Evolutionary conservation across 192 early-diverging fungal genomes (phyloP).

Genomic region (Gamsiella multidivaricata): DNA sequence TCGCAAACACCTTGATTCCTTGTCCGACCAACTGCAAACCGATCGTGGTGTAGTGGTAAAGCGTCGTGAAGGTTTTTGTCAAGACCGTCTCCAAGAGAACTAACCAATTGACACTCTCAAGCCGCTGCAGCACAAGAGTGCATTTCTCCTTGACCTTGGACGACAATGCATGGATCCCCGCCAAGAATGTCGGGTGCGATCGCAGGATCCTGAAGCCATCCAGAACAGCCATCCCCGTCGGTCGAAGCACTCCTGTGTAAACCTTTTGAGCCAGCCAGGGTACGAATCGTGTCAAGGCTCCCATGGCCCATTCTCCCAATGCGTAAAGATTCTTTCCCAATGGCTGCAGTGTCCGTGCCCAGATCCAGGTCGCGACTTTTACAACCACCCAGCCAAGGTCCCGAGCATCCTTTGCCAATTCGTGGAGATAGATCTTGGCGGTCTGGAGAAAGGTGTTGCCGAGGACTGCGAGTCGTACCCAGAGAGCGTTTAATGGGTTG

Average conservation of each 20-base stretch:
- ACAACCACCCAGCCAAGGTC: constrained; percentile 21
- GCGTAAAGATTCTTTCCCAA: background rate
- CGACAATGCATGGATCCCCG: constrained; percentile 34
- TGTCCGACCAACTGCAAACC: background rate
- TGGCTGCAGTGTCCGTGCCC: constrained; percentile 17
- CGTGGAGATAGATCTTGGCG: constrained; percentile 41
- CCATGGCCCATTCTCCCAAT: background rate
- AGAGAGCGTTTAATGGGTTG: constrained; percentile 28
- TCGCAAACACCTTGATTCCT: constrained; percentile 18
- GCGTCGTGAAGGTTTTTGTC: background rate
- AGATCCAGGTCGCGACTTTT: constrained; percentile 30
- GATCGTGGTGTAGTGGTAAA: constrained; percentile 12
- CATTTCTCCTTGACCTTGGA: constrained; percentile 20
- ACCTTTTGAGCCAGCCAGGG: constrained; percentile 22
- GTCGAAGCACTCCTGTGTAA: constrained; percentile 1
- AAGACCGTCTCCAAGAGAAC: constrained; percentile 22
- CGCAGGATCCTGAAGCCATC: constrained; percentile 33
- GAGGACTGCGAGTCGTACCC: constrained; percentile 12
- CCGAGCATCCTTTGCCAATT: constrained; percentile 35
- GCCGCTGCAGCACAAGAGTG: constrained; percentile 7
- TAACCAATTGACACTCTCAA: constrained; percentile 33
- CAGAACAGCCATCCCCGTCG: background rate
- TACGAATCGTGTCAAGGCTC: background rate
- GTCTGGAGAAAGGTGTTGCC: constrained; percentile 26
- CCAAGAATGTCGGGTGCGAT: constrained; percentile 39